Evolutionary conservation across 1,139 yeast species (phyloP), one percentile per base, ranked within the genome.

Genomic region (Protomyces inouyei): DNA sequence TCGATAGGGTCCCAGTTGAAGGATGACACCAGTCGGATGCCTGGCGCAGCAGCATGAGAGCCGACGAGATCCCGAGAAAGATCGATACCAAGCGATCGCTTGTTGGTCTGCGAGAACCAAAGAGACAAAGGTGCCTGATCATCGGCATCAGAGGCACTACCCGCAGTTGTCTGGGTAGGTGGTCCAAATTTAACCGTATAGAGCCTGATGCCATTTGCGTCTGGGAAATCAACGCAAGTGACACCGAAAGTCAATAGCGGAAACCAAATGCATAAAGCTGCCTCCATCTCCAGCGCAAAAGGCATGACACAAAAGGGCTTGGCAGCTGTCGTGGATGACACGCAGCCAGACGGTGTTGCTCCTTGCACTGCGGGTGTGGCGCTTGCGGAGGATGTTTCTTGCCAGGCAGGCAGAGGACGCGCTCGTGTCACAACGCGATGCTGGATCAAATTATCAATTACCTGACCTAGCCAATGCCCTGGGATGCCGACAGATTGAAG

Each of bases 231-330:
- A 3, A 52, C 57, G 6, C 57, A 55, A 2, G 63, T 59, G 56
- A 59, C 43, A 38, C 63, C 63, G 14, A 59, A 59, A 6, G 63
- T 52, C 63, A 59, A 28, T 9, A 59, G 45, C n/a, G 63, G 63
- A 23, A 59, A 59, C 63, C 63, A 59, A 8, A 52, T 40, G 12
- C 57, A 38, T 35, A 59, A 43, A 6, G 63, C 63, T 3, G 46
- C 63, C 23, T 59, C 63, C 57, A 59, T 59, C 23, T 59, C 63
- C 45, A 59, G 43, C n/a, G 63, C 53, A 55, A 59, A 59, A 5
- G 63, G 63, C 46, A 55, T 59, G 51, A 59, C 52, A 52, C 63
- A 59, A 35, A 59, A 18, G 18, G 56, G 46, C 32, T 52, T 52
- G n/a, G 54, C 52, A 3, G 63, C 57, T 10, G 48, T 18, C 18